A percentile compares a stretch with the other conserved stretches of the same genome.
These are phyloP conservation scores for Petasospora fabianii DNA, from an alignment of 1,139 yeast genomes.

Conservation along the genomic window DNA sequence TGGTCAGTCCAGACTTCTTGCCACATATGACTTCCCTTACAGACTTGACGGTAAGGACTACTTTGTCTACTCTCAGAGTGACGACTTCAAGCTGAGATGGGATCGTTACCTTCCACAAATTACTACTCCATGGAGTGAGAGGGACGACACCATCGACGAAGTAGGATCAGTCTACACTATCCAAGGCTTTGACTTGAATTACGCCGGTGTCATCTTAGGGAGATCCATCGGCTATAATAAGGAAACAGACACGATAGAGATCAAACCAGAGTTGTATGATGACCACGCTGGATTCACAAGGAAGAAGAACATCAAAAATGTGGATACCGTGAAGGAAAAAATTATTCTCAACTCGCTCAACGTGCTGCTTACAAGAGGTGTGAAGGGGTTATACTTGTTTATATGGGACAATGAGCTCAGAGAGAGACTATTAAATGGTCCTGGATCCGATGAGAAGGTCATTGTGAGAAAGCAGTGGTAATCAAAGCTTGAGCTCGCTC, in stretches of 20 bases:
- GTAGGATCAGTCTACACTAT: slow-evolving; percentile 43
- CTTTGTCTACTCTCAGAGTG: slow-evolving; percentile 36
- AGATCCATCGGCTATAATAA: slow-evolving; percentile 36
- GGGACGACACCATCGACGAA: slow-evolving; percentile 39
- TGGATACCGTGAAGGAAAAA: slow-evolving; percentile 32
- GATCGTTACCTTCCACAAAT: slow-evolving; percentile 39
- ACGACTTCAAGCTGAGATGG: slow-evolving; percentile 39
- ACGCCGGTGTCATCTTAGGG: slow-evolving; percentile 41
- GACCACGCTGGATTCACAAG: slow-evolving; percentile 40
- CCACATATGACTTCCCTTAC: slow-evolving; percentile 42
- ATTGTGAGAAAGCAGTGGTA: slow-evolving; percentile 4
- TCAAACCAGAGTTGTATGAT: slow-evolving; percentile 35
- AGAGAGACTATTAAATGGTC: slow-evolving; percentile 25
- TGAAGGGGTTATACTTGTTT: slow-evolving; percentile 36
- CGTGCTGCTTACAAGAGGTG: slow-evolving; percentile 39
- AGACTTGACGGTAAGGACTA: slow-evolving; percentile 39
- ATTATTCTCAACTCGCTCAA: slow-evolving; percentile 40
- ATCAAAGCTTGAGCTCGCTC: slow-evolving; percentile 1
- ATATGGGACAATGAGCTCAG: slow-evolving; percentile 37
- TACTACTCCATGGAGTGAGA: slow-evolving; percentile 39
- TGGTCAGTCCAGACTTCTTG: slow-evolving; percentile 38
- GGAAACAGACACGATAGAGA: slow-evolving; percentile 29
- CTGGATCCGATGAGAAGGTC: slow-evolving; percentile 12
- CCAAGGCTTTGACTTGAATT: slow-evolving; percentile 42
- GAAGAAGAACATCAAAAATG: slow-evolving; percentile 34